Conservation (phyloP, 1,284 basidiomycete genomes). For the Leccinum fuscescens region DNA sequence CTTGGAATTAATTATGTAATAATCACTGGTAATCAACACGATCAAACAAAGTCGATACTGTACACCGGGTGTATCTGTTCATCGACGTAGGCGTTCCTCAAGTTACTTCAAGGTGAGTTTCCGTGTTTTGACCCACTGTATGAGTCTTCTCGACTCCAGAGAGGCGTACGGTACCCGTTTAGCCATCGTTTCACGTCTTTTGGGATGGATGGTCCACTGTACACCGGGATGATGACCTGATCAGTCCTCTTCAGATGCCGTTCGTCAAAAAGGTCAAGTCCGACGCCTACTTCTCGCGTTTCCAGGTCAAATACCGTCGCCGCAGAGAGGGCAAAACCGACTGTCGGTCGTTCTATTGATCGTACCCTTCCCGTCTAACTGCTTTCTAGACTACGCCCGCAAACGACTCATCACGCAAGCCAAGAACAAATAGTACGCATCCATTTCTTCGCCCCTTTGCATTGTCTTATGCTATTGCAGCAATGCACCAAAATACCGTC, state of each 20-base stretch:
- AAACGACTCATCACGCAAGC: constrained; percentile 96
- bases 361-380: constrained; percentile 14
- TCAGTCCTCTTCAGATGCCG: constrained; percentile 60
- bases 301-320: constrained; percentile 96
- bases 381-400: constrained; percentile 83
- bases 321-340: constrained; percentile 98
- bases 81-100: constrained; percentile 40
- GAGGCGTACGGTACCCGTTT: not conserved
- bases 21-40: constrained; percentile 27
- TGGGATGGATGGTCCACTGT: constrained; percentile 28
- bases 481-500: constrained; percentile 97
- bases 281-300: constrained; percentile 94
- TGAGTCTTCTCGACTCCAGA: not conserved
- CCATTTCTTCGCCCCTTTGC: not conserved
- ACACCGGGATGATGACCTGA: constrained; percentile 28
- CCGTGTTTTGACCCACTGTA: not conserved
- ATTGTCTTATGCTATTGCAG: constrained; percentile 32
- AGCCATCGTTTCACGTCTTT: constrained; percentile 7
- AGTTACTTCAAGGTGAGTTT: constrained; percentile 56
- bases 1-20: constrained; percentile 22
- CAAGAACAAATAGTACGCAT: constrained; percentile 95
- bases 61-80: constrained; percentile 18
- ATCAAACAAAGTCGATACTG: constrained; percentile 25
- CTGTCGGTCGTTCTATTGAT: constrained; percentile 52
- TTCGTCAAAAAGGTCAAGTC: constrained; percentile 89